phyloP scores from a whole-genome alignment of 2,329 filamentous ascomycete species.

The Nigrograna mackinnonii region DNA sequence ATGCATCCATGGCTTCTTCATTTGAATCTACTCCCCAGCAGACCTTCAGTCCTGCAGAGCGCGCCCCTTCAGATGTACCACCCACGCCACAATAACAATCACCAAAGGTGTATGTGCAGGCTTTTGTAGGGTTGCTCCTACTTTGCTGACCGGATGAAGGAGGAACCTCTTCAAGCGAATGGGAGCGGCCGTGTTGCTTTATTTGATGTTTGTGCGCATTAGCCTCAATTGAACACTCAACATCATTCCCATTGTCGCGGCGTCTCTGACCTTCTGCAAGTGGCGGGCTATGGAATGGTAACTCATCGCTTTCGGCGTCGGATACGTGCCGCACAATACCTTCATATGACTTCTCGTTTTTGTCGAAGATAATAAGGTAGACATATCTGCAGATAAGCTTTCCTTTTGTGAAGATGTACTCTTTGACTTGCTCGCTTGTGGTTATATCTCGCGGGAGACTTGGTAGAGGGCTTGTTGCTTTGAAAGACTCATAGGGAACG shows the following conservation, averaged over 20 bases:
- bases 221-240: conserved; percentile 1
- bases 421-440: conserved; percentile 3
- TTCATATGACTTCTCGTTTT: conserved; percentile 12
- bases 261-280: no score
- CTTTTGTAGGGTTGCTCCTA: conserved; percentile 3
- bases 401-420: conserved; percentile 12
- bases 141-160: not conserved
- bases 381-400: conserved; percentile 15
- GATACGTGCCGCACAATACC: conserved; percentile 15
- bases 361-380: conserved; percentile 7
- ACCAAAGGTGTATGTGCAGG: conserved; percentile 9
- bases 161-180: conserved; percentile 6
- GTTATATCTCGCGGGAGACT: not conserved
- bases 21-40: conserved; percentile 21
- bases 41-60: conserved; percentile 13
- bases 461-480: not conserved
- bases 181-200: not conserved
- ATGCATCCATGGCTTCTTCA: conserved; percentile 14
- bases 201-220: not conserved
- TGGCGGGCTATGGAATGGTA: not conserved
- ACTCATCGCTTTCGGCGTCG: conserved; percentile 8
- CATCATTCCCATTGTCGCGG: conserved; percentile 1
- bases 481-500: no score
- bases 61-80: conserved; percentile 23
- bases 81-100: conserved; percentile 27